Evolutionary conservation across 2,329 filamentous ascomycete genomes (phyloP).

Genomic region (Scytalidium lignicola): DNA sequence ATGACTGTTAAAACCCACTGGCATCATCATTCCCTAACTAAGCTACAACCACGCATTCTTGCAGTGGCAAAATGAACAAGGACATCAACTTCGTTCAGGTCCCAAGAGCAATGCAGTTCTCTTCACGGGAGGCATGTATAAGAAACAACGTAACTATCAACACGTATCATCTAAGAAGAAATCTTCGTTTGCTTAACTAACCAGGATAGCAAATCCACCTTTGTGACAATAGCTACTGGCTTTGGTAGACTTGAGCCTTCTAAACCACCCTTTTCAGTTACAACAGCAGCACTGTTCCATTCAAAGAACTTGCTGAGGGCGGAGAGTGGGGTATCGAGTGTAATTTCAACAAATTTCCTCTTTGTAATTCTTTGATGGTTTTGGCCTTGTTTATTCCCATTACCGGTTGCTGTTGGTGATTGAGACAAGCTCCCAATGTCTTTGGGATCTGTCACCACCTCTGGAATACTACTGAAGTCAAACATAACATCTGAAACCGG

Average conservation of each 20-base stretch:
- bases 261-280: slow-evolving; percentile 67
- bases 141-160: too few species aligned
- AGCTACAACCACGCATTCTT: too few species aligned
- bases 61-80: too few species aligned
- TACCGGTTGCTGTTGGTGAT: slow-evolving; percentile 25
- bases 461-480: slow-evolving; percentile 80
- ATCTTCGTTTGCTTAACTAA: slow-evolving; percentile 64
- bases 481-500: slow-evolving; percentile 92
- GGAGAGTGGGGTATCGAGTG: slow-evolving; percentile 76
- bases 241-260: slow-evolving; percentile 51
- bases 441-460: slow-evolving; percentile 84
- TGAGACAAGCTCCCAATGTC: slow-evolving; percentile 43
- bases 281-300: slow-evolving; percentile 94
- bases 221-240: slow-evolving; percentile 87
- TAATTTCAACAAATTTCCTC: slow-evolving; percentile 88
- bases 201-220: slow-evolving; percentile 92
- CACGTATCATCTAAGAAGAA: too few species aligned
- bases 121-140: too few species aligned
- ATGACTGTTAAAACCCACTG: too few species aligned
- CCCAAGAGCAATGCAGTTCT: too few species aligned
- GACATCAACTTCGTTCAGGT: too few species aligned
- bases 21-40: too few species aligned
- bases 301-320: slow-evolving; percentile 91
- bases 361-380: slow-evolving; percentile 39
- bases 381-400: slow-evolving; percentile 21